Evolutionary conservation across 306 rosid genomes (phyloP), one percentile per base, ranked within the genome.

Genomic region (Citrullus amarus): DNA sequence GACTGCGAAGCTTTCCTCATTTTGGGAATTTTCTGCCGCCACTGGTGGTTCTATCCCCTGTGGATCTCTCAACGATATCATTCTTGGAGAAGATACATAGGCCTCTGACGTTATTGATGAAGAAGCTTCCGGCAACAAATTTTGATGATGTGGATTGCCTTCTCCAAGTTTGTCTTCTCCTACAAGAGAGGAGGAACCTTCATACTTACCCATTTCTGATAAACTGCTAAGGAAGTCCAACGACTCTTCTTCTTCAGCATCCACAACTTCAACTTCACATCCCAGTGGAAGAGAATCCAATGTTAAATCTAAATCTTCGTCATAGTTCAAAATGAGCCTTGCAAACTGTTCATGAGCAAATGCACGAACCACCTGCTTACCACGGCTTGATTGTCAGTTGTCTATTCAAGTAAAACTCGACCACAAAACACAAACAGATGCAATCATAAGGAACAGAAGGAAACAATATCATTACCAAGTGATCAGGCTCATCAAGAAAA

Each of bases 311-410:
- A 92, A 85, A 83, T 89, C 95, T 36, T 94, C 93, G 59, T 90
- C 90, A 7, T 87, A 82, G 86, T 86, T 92, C 80, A 94, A 84
- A 84, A 94, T 90, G 84, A 94, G 89, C 91, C 98, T 92, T 4
- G 98, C 98, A 85, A 92, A 94, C 83, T 94, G 98, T 80, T 94
- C 98, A 65, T 94, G 98, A 58, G 97, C 98, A 81, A 87, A 86
- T 83, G 98, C 98, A 15, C 97, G 97, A 12, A 94, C 92, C 39
- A 91, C 97, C 98, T 94, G 94, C 84, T 79, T 32, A 83, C 69
- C 57, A 86, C 66, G 84, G 74, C 22, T 48, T 57, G 48, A 83
- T 71, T 54, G 77, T 80, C 60, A 84, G 70, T 73, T 77, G 73
- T 59, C 68, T 77, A 65, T 48, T 32, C 18, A 54, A 38, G 53